Evolutionary conservation across 768 basidiomycete species (phyloP).

Genomic region (Lentinula lateritia): DNA sequence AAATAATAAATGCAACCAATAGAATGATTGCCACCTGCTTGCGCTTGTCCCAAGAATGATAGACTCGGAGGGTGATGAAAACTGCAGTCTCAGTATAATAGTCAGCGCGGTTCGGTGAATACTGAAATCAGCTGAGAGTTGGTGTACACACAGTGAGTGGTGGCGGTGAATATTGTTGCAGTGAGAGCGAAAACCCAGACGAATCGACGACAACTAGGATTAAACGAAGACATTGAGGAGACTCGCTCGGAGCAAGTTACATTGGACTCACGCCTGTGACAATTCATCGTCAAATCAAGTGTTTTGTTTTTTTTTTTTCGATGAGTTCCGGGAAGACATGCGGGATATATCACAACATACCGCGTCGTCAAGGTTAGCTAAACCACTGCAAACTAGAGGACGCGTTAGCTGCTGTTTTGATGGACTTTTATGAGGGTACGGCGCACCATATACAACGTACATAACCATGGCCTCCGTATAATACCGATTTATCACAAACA

Average conservation of each 20-base stretch:
- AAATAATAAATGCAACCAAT: background rate
- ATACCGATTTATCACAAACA: background rate
- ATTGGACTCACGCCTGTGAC: background rate
- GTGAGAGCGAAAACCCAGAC: conserved; percentile 6
- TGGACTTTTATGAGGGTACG: too few species aligned
- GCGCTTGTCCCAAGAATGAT: conserved; percentile 9
- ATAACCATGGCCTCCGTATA: background rate
- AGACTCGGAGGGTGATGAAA: conserved; percentile 4
- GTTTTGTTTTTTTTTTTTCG: background rate
- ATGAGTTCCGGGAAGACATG: background rate
- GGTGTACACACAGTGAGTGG: conserved; percentile 6
- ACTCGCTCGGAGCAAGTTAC: background rate
- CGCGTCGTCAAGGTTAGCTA: background rate
- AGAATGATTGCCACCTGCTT: conserved; percentile 2
- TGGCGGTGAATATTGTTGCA: conserved; percentile 1
- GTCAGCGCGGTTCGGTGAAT: background rate
- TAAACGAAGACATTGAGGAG: background rate
- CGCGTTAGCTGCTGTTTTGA: too few species aligned
- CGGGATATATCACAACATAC: background rate
- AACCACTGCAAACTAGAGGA: background rate
- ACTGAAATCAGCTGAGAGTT: background rate
- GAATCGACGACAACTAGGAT: conserved; percentile 7
- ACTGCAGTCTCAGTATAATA: background rate
- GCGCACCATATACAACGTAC: background rate
- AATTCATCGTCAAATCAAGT: too few species aligned